These are phyloP conservation scores for Astrocystis sublimbata DNA, from an alignment of 495 filamentous ascomycete genomes.

Conservation along the genomic window DNA sequence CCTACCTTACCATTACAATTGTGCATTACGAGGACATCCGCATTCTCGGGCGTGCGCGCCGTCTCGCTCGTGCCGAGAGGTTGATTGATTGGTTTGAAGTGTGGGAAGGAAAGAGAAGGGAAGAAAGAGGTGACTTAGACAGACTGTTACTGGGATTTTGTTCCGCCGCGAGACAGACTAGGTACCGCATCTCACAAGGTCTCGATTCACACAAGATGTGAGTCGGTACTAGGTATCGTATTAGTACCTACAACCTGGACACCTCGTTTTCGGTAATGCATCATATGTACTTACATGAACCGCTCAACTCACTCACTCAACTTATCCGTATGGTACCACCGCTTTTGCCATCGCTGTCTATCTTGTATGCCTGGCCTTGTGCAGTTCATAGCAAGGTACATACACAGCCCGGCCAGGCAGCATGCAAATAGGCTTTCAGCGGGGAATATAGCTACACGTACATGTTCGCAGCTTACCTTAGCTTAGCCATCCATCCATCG, in stretches of 20 bases:
- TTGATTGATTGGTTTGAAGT: not conserved
- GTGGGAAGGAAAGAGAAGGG: too few species aligned
- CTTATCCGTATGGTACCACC: not conserved
- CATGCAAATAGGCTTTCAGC: not conserved
- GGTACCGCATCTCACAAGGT: too few species aligned
- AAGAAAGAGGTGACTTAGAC: too few species aligned
- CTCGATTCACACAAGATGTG: not conserved
- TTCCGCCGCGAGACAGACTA: conserved; percentile 1
- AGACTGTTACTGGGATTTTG: not conserved
- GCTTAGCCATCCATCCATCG: too few species aligned
- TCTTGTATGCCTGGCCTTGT: too few species aligned
- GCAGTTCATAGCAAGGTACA: too few species aligned
- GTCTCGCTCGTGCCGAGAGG: conserved; percentile 14
- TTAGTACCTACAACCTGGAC: not conserved
- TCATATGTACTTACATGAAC: not conserved
- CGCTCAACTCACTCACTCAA: not conserved
- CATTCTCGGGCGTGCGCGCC: not conserved
- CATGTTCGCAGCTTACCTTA: not conserved
- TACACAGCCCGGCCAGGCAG: not conserved
- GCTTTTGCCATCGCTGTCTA: too few species aligned
- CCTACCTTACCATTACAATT: too few species aligned
- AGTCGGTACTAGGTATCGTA: not conserved
- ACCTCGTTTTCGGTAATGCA: not conserved
- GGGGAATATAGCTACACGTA: too few species aligned
- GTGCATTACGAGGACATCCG: too few species aligned